Conservation (phyloP, 768 basidiomycete genomes). For the Rhizopogon vulgaris region DNA sequence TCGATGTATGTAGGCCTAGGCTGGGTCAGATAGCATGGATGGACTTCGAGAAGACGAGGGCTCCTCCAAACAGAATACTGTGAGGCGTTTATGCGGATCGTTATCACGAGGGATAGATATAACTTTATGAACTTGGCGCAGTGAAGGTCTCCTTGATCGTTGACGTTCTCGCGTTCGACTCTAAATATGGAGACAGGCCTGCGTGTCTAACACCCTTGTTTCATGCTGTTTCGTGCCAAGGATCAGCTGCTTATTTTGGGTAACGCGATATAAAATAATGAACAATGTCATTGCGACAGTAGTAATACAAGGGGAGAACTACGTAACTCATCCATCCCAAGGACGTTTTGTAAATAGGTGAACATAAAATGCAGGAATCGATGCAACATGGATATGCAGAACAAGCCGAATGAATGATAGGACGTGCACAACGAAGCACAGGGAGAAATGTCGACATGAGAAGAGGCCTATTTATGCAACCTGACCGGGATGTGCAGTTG, state of each 20-base stretch:
- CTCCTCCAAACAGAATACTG: neutral
- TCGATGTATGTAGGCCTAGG: neutral
- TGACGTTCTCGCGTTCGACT: too few relatives aligned
- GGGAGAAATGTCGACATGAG: constrained; percentile 1
- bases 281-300: constrained; percentile 1
- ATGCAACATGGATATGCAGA: neutral
- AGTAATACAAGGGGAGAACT: constrained; percentile 2
- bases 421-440: neutral
- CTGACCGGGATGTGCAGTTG: constrained; percentile 43
- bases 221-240: too few relatives aligned
- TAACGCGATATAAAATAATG: neutral
- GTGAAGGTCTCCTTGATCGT: too few relatives aligned
- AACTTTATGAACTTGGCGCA: too few relatives aligned
- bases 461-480: constrained; percentile 13
- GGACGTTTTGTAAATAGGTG: constrained; percentile 10
- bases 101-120: too few relatives aligned
- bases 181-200: too few relatives aligned
- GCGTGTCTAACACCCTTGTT: too few relatives aligned
- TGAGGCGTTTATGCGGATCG: neutral
- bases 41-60: neutral
- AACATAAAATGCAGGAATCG: constrained; percentile 14
- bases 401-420: neutral
- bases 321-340: neutral
- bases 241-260: neutral
- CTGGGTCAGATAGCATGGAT: neutral